Conservation (phyloP, 352 stramenopile genomes). For the Phytopythium oedochilum region DNA sequence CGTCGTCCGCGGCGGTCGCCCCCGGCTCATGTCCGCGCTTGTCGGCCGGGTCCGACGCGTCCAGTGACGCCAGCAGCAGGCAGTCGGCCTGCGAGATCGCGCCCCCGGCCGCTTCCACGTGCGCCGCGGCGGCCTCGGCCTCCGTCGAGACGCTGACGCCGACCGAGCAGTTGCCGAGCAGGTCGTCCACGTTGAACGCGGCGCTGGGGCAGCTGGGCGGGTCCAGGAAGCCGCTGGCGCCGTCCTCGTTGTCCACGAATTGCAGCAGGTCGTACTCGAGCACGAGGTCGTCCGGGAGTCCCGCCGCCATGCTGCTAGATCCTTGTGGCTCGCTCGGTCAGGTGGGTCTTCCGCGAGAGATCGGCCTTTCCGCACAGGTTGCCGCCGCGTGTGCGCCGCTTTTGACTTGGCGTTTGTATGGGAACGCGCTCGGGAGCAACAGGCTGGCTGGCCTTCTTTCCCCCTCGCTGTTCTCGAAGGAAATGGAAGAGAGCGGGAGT, state of each 20-base stretch:
- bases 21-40: slow-evolving; percentile 13
- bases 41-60: slow-evolving; percentile 1
- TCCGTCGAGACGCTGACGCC: slow-evolving; percentile 20
- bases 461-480: slow-evolving; percentile 4
- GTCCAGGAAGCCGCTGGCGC: slow-evolving; percentile 12
- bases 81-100: slow-evolving; percentile 5
- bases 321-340: not conserved
- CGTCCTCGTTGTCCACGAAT: slow-evolving; percentile 26
- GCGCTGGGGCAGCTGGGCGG: slow-evolving; percentile 5
- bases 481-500: not conserved
- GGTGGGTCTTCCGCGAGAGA: not conserved
- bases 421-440: not conserved
- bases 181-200: slow-evolving; percentile 20
- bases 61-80: slow-evolving; percentile 12
- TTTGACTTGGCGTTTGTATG: not conserved
- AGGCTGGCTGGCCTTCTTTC: not conserved
- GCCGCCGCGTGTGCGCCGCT: not conserved
- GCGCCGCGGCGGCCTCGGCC: not conserved
- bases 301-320: slow-evolving; percentile 16
- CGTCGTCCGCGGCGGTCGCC: slow-evolving; percentile 12
- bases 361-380: not conserved
- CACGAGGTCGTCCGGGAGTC: slow-evolving; percentile 29
- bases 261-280: slow-evolving; percentile 44
- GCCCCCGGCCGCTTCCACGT: not conserved
- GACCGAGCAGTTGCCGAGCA: slow-evolving; percentile 25